Evolutionary conservation across 2,329 filamentous ascomycete genomes (phyloP).

Genomic region (Colletotrichum caudatum): DNA sequence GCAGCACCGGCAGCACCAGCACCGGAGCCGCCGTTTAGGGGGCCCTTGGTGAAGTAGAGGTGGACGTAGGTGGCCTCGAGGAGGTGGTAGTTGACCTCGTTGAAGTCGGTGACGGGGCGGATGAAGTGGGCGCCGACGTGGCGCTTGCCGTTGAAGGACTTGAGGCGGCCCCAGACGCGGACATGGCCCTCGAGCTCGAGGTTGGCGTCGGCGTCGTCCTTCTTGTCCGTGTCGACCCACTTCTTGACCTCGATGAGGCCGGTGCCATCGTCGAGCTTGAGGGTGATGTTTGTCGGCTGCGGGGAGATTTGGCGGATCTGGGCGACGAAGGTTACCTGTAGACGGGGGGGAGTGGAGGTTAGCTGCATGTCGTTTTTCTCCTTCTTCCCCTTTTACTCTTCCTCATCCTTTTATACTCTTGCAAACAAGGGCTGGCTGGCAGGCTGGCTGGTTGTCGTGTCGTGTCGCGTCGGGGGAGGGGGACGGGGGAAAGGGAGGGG

Average conservation of each 20-base stretch:
- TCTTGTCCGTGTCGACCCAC: constrained; percentile 78
- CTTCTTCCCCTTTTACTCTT: not conserved
- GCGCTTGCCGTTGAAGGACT: constrained; percentile 84
- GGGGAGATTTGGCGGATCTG: constrained; percentile 88
- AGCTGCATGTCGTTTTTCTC: not conserved
- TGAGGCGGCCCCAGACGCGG: constrained; percentile 86
- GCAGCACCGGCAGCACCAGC: constrained; percentile 54
- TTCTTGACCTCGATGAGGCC: constrained; percentile 91
- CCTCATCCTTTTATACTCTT: not conserved
- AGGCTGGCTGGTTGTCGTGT: not conserved
- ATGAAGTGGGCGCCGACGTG: constrained; percentile 86
- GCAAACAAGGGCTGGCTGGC: not conserved
- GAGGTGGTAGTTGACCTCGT: constrained; percentile 93
- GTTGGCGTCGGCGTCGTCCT: constrained; percentile 61
- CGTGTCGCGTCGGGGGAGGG: not conserved
- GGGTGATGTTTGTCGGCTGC: constrained; percentile 92
- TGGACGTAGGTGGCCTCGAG: constrained; percentile 92
- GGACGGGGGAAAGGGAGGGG: not conserved
- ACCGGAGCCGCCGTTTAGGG: constrained; percentile 58
- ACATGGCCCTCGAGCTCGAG: constrained; percentile 83
- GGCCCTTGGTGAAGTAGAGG: constrained; percentile 82
- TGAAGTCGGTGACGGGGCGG: constrained; percentile 83
- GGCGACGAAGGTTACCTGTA: constrained; percentile 78
- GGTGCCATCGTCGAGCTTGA: constrained; percentile 95
- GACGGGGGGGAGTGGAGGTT: not conserved